Conservation (phyloP, 805 yeast genomes). For the Candida nemodendra region DNA sequence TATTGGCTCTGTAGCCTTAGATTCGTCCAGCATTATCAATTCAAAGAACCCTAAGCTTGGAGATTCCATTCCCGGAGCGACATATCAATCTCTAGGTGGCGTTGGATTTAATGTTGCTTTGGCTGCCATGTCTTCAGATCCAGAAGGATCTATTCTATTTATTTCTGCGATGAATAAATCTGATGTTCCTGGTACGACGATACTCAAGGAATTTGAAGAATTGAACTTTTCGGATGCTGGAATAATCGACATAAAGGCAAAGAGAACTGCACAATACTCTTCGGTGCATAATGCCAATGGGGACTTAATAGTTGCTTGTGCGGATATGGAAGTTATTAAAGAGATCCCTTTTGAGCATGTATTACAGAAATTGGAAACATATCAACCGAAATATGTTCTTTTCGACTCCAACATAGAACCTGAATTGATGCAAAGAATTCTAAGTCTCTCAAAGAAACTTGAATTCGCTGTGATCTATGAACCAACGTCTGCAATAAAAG, state of each 20-base stretch:
- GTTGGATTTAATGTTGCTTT: constrained; percentile 77
- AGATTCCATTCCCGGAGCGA: constrained; percentile 75
- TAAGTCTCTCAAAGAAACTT: constrained; percentile 22
- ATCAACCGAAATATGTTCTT: constrained; percentile 50
- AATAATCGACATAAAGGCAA: constrained; percentile 25
- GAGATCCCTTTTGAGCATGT: constrained; percentile 44
- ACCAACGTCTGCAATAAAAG: constrained; percentile 74
- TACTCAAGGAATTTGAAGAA: constrained; percentile 32
- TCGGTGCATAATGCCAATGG: constrained; percentile 65
- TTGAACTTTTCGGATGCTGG: constrained; percentile 39
- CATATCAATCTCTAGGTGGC: constrained; percentile 67
- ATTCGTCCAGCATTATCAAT: constrained; percentile 54
- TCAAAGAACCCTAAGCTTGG: constrained; percentile 29
- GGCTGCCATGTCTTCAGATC: constrained; percentile 47
- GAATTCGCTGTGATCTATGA: constrained; percentile 52
- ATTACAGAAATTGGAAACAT: constrained; percentile 35
- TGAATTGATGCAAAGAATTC: constrained; percentile 38
- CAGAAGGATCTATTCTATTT: constrained; percentile 36
- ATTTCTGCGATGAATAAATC: constrained; percentile 56
- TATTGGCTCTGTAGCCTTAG: constrained; percentile 77
- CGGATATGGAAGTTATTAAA: constrained; percentile 78
- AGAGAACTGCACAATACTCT: constrained; percentile 66
- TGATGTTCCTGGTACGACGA: constrained; percentile 51
- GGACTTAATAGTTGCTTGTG: constrained; percentile 69
- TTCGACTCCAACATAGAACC: constrained; percentile 68